Percentiles rank a stretch among this genome's conserved stretches.
These are phyloP conservation scores for Diplocarpon rosae DNA, from an alignment of 2,329 filamentous ascomycete species.

Conservation along the genomic window DNA sequence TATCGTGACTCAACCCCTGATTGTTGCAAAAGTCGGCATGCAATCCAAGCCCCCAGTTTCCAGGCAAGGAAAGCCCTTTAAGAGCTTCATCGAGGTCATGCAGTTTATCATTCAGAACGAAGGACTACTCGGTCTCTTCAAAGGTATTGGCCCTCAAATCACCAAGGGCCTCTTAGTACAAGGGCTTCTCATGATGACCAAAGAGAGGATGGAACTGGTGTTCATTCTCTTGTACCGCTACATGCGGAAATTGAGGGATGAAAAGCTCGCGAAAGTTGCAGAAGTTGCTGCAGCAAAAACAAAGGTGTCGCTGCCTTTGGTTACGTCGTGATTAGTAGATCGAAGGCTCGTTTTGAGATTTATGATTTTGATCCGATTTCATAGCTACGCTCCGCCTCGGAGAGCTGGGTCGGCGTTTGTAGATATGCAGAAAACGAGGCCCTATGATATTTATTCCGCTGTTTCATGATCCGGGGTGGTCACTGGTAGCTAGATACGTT, in stretches of 20 bases:
- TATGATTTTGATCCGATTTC: background rate
- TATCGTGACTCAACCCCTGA: slow-evolving; percentile 84
- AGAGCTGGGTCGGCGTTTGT: slow-evolving; percentile 8
- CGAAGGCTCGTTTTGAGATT: background rate
- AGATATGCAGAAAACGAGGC: slow-evolving; percentile 1
- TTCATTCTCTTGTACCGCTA: slow-evolving; percentile 84
- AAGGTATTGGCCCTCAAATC: slow-evolving; percentile 91
- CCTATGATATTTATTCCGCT: background rate
- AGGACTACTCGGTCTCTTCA: slow-evolving; percentile 76
- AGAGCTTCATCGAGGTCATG: slow-evolving; percentile 91
- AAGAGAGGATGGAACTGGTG: slow-evolving; percentile 84
- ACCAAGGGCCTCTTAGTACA: slow-evolving; percentile 88
- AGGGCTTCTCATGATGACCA: slow-evolving; percentile 97
- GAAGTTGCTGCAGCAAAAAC: slow-evolving; percentile 51
- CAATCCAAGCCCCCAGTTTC: slow-evolving; percentile 84
- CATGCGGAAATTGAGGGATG: slow-evolving; percentile 56
- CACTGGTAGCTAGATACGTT: too few species aligned
- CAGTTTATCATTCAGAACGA: slow-evolving; percentile 84
- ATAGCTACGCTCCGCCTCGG: background rate
- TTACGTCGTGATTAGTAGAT: slow-evolving; percentile 19
- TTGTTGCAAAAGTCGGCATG: slow-evolving; percentile 93
- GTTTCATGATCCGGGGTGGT: background rate
- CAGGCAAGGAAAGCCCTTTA: slow-evolving; percentile 83
- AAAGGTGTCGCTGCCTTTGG: slow-evolving; percentile 28
- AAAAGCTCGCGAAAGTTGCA: slow-evolving; percentile 58